phyloP scores from a whole-genome alignment of 805 yeast genomes.

The Starmerella cellae region DNA sequence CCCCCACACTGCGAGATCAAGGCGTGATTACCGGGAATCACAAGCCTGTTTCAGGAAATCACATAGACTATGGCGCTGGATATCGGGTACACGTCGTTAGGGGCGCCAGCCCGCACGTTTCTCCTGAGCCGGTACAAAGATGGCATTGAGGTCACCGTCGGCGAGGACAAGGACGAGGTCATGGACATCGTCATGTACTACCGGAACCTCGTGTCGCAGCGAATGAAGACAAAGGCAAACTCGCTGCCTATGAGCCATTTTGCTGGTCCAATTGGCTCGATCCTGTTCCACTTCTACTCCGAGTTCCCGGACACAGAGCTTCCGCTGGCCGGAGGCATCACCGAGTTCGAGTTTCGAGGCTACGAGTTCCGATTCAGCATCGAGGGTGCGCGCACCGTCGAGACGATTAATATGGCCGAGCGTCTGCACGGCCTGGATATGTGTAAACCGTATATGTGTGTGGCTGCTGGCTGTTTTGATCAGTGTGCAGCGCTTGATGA shows the following conservation, averaged over 20 bases:
- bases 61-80: background rate
- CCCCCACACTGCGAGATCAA: too few species aligned
- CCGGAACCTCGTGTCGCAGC: constrained; percentile 6
- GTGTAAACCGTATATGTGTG: constrained; percentile 14
- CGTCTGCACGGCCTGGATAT: constrained; percentile 6
- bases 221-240: constrained; percentile 1
- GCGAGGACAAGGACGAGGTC: constrained; percentile 11
- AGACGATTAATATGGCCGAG: constrained; percentile 12
- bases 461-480: constrained; percentile 10
- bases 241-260: constrained; percentile 10
- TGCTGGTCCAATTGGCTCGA: constrained; percentile 13
- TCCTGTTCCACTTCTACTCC: constrained; percentile 8
- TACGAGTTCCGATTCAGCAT: constrained; percentile 12
- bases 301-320: constrained; percentile 14
- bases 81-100: background rate
- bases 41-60: too few species aligned
- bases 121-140: constrained; percentile 8
- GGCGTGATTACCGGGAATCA: too few species aligned
- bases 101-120: constrained; percentile 4
- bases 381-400: constrained; percentile 13
- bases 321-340: constrained; percentile 17
- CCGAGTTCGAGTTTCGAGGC: constrained; percentile 11
- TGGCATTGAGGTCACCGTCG: constrained; percentile 13
- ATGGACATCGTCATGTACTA: constrained; percentile 11
- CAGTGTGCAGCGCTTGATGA: constrained; percentile 17